A percentile compares a stretch with the other conserved stretches of the same genome.
phyloP scores from a whole-genome alignment of 1,284 basidiomycete species.

The Pseudozyma sp. region DNA sequence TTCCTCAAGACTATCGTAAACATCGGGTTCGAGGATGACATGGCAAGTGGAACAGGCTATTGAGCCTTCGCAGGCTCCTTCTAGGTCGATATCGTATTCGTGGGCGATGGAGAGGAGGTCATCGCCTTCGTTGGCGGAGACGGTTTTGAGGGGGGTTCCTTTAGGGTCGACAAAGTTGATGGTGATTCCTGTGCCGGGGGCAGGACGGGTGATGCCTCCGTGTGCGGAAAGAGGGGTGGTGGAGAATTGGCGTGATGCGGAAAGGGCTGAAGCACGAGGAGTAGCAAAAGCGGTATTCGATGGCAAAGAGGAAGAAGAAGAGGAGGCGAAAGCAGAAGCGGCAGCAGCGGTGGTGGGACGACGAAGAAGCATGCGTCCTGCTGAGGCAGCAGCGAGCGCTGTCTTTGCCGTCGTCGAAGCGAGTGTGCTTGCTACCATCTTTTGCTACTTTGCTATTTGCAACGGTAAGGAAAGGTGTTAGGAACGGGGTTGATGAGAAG shows the following conservation, averaged over 20 bases:
- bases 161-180: conserved; percentile 90
- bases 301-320: neutral
- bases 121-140: conserved; percentile 93
- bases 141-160: conserved; percentile 83
- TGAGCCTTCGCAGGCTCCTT: conserved; percentile 94
- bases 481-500: no score
- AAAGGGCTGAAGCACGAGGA: neutral
- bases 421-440: no score
- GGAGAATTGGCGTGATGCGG: conserved; percentile 6
- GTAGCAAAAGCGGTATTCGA: neutral
- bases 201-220: conserved; percentile 74
- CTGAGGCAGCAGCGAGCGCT: no score
- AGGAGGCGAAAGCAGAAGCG: neutral
- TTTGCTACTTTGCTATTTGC: no score
- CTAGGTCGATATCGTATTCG: conserved; percentile 96
- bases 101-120: conserved; percentile 91
- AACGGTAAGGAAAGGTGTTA: no score
- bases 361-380: neutral
- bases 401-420: no score
- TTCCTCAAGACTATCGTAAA: conserved; percentile 87
- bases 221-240: conserved; percentile 58
- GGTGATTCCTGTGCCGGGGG: conserved; percentile 78
- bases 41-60: conserved; percentile 98
- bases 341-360: neutral
- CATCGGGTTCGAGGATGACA: conserved; percentile 84